Evolutionary conservation across 1,139 yeast genomes (phyloP), one percentile per base, ranked within the genome.

Genomic region (Kodamaea sp.): DNA sequence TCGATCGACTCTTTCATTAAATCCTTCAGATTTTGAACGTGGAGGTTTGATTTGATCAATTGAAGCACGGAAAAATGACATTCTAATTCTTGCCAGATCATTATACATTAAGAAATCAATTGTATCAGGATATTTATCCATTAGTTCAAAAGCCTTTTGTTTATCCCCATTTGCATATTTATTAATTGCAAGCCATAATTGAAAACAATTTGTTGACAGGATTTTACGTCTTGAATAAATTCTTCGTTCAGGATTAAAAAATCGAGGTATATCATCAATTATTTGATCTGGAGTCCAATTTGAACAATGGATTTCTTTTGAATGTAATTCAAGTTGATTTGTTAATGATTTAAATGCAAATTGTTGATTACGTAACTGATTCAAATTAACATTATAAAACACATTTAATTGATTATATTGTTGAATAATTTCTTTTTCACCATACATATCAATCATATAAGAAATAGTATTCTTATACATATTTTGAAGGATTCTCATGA

Each of bases 51-150:
- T 40, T 31, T 38, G 32, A 40, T 63, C 58, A 9, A 67, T 51
- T 10, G 45, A 46, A 7, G 39, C 38, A 22, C 68, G 53, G 48
- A 67, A 67, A 15, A 41, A 37, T 24, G 44, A 45, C 11, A 49
- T 32, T 34, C 63, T 50, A 5, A 43, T 34, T 27, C 57, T 47
- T 8, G 54, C 46, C 2, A 49, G 44, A 10, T 49, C 52, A 32
- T 52, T 54, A 31, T 51, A 51, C 32, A 60, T 40, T 30, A 67
- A 45, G 33, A 50, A 63, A 38, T 62, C 67, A 26, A 68, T 53
- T 1, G 70, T 58, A 26, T 56, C 56, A 1, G 75, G 75, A 41
- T 49, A 68, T 27, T 57, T 45, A 40, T 63, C 65, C 59, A 57
- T 57, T 33, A 67, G 48, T 26, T 47, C 42, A 41, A 56, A 63